These are phyloP conservation scores for Agaricales sp. DNA, from an alignment of 1,284 basidiomycete species.

Conservation along the genomic window DNA sequence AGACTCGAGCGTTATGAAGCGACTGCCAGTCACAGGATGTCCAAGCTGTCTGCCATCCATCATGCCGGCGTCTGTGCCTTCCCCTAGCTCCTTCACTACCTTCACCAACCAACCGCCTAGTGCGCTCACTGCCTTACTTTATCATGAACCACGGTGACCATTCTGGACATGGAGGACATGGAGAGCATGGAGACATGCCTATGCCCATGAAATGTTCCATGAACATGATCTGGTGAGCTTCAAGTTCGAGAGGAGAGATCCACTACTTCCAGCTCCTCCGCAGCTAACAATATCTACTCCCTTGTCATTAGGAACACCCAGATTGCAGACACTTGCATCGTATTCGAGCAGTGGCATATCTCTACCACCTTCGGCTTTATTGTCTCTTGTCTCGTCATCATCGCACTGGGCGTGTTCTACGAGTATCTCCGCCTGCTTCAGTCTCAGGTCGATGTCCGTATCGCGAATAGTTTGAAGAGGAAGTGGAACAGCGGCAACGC, in stretches of 20 bases:
- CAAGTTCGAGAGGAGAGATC: neutral
- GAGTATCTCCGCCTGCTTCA: conserved; percentile 64
- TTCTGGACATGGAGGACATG: conserved; percentile 35
- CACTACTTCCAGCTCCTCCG: conserved; percentile 3
- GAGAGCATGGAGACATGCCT: conserved; percentile 43
- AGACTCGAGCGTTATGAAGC: neutral
- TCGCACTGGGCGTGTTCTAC: conserved; percentile 56
- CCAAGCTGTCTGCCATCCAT: neutral
- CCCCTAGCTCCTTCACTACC: neutral
- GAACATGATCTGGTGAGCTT: conserved; percentile 61
- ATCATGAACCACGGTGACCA: conserved; percentile 14
- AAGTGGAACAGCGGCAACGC: neutral
- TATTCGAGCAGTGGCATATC: conserved; percentile 69
- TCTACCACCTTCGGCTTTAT: conserved; percentile 42
- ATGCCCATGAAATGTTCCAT: conserved; percentile 42
- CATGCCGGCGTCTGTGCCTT: neutral
- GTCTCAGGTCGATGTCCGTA: conserved; percentile 42
- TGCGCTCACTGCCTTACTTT: neutral
- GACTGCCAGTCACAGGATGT: neutral
- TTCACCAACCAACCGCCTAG: neutral
- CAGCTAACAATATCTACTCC: neutral
- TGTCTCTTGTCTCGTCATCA: conserved; percentile 52
- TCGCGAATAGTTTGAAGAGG: conserved; percentile 28
- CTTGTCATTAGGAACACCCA: conserved; percentile 52
- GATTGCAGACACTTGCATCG: conserved; percentile 63